A percentile compares a stretch with the other conserved stretches of the same genome.
phyloP scores from a whole-genome alignment of 2,329 filamentous ascomycete species.

The Diatrype stigma region DNA sequence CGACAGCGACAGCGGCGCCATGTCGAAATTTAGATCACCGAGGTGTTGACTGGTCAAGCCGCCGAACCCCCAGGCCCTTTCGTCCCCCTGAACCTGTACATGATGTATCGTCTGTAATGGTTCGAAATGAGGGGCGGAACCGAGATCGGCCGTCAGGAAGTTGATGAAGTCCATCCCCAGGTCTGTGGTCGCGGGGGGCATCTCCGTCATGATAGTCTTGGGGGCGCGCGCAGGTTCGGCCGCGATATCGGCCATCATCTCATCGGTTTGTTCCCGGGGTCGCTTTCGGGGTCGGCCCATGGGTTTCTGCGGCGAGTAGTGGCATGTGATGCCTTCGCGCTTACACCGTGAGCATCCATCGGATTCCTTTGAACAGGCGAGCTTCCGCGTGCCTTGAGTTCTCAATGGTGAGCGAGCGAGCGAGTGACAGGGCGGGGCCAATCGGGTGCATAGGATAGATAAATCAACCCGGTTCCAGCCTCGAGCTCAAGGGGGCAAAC shows the following conservation, averaged over 20 bases:
- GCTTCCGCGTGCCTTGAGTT: constrained; percentile 53
- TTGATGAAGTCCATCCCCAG: constrained; percentile 24
- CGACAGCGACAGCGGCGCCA: constrained; percentile 1
- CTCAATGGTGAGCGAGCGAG: not conserved
- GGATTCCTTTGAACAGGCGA: constrained; percentile 60
- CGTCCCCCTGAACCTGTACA: too few relatives aligned
- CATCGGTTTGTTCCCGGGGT: constrained; percentile 26
- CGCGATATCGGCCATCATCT: not conserved
- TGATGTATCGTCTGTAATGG: not conserved
- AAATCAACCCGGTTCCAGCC: constrained; percentile 13
- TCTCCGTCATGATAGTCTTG: constrained; percentile 22
- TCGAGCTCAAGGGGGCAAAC: constrained; percentile 26
- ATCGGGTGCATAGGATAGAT: not conserved
- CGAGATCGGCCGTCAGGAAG: constrained; percentile 15
- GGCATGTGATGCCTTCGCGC: constrained; percentile 52
- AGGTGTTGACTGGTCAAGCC: constrained; percentile 17
- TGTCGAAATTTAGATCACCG: constrained; percentile 16
- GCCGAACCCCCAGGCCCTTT: constrained; percentile 14
- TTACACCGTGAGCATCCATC: constrained; percentile 57
- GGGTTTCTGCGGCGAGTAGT: constrained; percentile 61
- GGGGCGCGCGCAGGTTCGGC: constrained; percentile 5
- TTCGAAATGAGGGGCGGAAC: constrained; percentile 4
- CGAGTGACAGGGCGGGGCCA: not conserved
- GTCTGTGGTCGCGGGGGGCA: constrained; percentile 22
- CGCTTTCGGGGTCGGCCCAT: constrained; percentile 64